Percentiles rank a stretch among this genome's conserved stretches.
Evolutionary conservation across 306 rosid genomes (phyloP).

Genomic region (Castanea mollissima): DNA sequence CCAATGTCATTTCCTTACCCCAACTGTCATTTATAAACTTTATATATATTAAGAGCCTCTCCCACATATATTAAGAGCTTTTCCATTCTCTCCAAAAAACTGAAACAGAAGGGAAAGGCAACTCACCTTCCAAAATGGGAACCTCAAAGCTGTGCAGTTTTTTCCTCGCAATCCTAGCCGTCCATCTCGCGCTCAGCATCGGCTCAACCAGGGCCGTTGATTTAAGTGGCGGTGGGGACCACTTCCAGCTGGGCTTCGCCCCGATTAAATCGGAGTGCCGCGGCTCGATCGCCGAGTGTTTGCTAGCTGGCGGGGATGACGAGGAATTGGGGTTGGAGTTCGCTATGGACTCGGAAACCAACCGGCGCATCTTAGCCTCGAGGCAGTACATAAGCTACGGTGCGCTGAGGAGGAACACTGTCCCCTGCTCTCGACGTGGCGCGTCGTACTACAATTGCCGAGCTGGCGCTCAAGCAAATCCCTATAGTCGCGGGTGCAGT

Average conservation of each 20-base stretch:
- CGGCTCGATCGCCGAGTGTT: constrained; percentile 66
- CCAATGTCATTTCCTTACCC: constrained; percentile 27
- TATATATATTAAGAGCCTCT: too few relatives aligned
- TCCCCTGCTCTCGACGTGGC: constrained; percentile 90
- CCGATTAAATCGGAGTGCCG: constrained; percentile 44
- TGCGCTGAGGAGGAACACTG: constrained; percentile 87
- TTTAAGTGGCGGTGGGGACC: constrained; percentile 30
- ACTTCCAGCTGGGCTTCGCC: constrained; percentile 35
- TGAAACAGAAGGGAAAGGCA: neutral
- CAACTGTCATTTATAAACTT: constrained; percentile 25
- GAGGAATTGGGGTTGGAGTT: constrained; percentile 45
- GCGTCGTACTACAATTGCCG: constrained; percentile 96
- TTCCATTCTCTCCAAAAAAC: neutral
- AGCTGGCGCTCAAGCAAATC: constrained; percentile 88
- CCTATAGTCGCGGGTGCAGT: constrained; percentile 84
- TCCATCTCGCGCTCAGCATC: constrained; percentile 19
- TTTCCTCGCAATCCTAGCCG: constrained; percentile 54
- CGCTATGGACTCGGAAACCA: constrained; percentile 79
- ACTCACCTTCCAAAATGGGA: constrained; percentile 33
- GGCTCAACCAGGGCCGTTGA: constrained; percentile 50
- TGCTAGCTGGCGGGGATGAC: constrained; percentile 45
- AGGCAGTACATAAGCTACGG: constrained; percentile 82
- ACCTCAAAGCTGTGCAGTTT: constrained; percentile 21
- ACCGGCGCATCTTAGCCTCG: constrained; percentile 76
- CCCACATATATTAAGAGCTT: neutral